Percentiles rank a stretch among this genome's conserved stretches.
These are phyloP conservation scores for Afroboletus lepidellus DNA, from an alignment of 1,284 basidiomycete species.

Conservation along the genomic window DNA sequence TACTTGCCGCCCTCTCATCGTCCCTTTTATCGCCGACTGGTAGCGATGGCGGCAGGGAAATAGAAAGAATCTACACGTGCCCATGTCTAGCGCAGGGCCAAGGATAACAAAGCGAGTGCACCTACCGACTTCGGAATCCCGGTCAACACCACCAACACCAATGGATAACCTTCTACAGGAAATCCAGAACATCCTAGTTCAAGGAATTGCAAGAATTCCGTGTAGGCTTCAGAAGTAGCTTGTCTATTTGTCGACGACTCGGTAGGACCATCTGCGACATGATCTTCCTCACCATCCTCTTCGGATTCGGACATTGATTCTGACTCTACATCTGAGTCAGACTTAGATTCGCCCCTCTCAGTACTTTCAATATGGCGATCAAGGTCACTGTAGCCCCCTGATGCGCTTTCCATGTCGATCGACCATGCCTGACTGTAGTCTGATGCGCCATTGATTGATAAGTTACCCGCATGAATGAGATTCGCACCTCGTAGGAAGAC, in stretches of 20 bases:
- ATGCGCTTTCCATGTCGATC: conserved; percentile 35
- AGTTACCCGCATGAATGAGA: background rate
- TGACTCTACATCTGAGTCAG: conserved; percentile 26
- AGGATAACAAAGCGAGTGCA: background rate
- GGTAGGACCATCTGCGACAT: conserved; percentile 29
- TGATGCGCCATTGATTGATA: conserved; percentile 30
- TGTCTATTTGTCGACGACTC: conserved; percentile 13
- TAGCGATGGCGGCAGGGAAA: conserved; percentile 31
- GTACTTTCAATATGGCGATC: conserved; percentile 3
- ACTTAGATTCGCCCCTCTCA: conserved; percentile 13
- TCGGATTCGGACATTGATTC: conserved; percentile 29
- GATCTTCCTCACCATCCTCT: conserved; percentile 30
- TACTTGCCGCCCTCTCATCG: background rate
- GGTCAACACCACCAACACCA: conserved; percentile 73
- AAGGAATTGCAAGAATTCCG: conserved; percentile 75
- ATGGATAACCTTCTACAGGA: conserved; percentile 75
- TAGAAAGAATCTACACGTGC: conserved; percentile 23
- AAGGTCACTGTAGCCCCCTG: conserved; percentile 16
- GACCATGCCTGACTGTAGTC: conserved; percentile 67
- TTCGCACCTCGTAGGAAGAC: conserved; percentile 66
- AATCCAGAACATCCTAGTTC: conserved; percentile 72
- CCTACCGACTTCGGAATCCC: conserved; percentile 57
- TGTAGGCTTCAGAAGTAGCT: conserved; percentile 49
- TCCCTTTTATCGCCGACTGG: background rate
- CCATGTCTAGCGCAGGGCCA: background rate